A percentile compares a stretch with the other conserved stretches of the same genome.
phyloP scores from a whole-genome alignment of 2,329 filamentous ascomycete genomes.

The Colletotrichum sp. region DNA sequence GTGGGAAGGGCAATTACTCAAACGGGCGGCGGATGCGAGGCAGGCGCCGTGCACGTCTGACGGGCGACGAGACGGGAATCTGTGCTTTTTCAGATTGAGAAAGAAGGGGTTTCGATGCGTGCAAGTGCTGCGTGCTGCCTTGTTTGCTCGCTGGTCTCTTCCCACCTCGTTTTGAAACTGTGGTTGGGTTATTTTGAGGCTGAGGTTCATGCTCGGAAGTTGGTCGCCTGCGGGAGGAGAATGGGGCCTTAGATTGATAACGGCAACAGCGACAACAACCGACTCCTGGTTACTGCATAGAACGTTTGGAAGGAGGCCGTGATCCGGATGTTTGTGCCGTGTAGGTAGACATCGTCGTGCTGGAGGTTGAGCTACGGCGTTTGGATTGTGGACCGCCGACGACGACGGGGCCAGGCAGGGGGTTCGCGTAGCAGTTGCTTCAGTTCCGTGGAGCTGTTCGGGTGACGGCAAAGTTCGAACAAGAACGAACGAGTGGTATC shows the following conservation, averaged over 20 bases:
- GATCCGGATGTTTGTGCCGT: slow-evolving; percentile 1
- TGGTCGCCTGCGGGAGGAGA: neutral
- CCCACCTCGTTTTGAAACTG: neutral
- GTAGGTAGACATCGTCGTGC: neutral
- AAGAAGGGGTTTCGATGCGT: neutral
- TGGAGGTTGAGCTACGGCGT: neutral
- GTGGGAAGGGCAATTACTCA: neutral
- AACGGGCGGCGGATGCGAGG: neutral
- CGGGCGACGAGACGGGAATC: neutral
- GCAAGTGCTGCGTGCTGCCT: neutral
- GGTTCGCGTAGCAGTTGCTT: neutral
- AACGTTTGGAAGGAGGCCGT: neutral
- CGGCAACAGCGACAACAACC: neutral
- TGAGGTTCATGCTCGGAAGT: neutral
- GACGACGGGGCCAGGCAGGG: neutral
- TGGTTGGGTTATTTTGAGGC: neutral
- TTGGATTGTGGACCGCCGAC: neutral
- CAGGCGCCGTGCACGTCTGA: neutral
- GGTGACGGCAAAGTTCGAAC: neutral
- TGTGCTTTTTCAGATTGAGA: neutral
- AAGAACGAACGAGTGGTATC: neutral
- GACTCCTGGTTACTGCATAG: neutral
- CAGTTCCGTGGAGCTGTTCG: neutral
- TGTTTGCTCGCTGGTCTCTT: neutral
- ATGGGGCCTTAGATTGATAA: neutral